These are phyloP conservation scores for Echria macrotheca DNA, from an alignment of 495 filamentous ascomycete species.

Conservation along the genomic window DNA sequence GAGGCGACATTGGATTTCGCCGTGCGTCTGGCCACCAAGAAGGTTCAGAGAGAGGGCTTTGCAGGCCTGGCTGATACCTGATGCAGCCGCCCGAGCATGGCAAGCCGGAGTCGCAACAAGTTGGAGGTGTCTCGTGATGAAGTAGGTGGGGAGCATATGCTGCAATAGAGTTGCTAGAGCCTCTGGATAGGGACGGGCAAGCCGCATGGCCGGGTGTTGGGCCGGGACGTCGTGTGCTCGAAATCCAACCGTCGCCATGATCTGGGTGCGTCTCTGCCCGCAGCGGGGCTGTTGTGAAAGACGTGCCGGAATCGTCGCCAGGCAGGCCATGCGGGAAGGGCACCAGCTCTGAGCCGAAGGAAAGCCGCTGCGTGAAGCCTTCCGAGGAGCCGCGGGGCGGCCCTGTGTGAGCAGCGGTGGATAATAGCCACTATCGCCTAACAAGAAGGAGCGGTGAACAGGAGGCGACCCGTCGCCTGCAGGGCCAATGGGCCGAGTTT, in stretches of 20 bases:
- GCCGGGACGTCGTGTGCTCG: no score
- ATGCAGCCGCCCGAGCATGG: no score
- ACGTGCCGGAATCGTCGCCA: no score
- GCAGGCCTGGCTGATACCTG: constrained; percentile 36
- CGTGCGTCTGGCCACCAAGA: constrained; percentile 60
- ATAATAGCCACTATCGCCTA: constrained; percentile 7
- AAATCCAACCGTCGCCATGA: no score
- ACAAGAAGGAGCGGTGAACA: constrained; percentile 7
- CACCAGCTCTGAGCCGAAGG: constrained; percentile 3
- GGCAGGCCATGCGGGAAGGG: constrained; percentile 2
- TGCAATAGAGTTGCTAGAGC: no score
- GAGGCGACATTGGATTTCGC: constrained; percentile 53
- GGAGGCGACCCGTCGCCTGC: not conserved
- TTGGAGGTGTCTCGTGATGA: constrained; percentile 15
- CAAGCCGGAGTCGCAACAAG: no score
- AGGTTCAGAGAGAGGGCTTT: constrained; percentile 64
- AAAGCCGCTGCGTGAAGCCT: constrained; percentile 5
- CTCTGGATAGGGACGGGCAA: no score
- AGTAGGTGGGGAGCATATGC: constrained; percentile 5
- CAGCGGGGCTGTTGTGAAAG: no score
- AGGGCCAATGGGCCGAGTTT: constrained; percentile 5
- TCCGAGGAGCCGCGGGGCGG: no score
- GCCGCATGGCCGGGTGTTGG: no score
- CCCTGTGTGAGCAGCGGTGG: constrained; percentile 6
- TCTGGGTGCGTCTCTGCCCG: no score